Evolutionary conservation across 495 filamentous ascomycete genomes (phyloP).

Genomic region (Jackrogersella minutella): DNA sequence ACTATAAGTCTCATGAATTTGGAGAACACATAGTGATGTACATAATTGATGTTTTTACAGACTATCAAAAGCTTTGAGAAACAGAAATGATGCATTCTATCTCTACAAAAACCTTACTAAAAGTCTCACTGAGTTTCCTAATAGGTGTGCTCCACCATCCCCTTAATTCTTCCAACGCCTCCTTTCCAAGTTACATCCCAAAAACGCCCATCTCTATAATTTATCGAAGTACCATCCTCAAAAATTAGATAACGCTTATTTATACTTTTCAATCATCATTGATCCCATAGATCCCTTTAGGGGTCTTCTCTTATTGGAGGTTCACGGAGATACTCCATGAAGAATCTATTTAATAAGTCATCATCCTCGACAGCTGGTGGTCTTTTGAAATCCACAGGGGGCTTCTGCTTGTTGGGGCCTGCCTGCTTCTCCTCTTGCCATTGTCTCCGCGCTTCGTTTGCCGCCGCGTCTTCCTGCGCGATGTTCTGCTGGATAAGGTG

Average conservation of each 20-base stretch:
- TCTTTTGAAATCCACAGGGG: slow-evolving; percentile 3
- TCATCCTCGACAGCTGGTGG: slow-evolving; percentile 23
- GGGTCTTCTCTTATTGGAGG: slow-evolving; percentile 9
- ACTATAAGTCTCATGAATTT: not conserved
- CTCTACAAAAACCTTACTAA: not conserved
- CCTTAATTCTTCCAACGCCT: not conserved
- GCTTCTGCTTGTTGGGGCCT: not conserved
- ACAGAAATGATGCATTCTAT: not conserved
- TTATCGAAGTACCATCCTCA: not conserved
- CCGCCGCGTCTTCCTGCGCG: slow-evolving; percentile 4
- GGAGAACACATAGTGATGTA: too few species aligned
- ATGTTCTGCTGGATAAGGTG: slow-evolving; percentile 7
- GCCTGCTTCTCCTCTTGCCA: not conserved
- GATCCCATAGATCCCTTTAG: slow-evolving; percentile 9
- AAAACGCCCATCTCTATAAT: too few species aligned
- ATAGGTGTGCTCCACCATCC: not conserved
- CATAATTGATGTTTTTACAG: not conserved
- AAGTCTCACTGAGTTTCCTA: not conserved
- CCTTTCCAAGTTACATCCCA: not conserved
- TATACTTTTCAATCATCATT: not conserved
- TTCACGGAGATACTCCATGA: slow-evolving; percentile 23
- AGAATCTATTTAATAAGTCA: slow-evolving; percentile 17
- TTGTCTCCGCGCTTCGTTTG: not conserved
- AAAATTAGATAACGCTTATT: not conserved
- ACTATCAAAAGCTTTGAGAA: not conserved